These are phyloP conservation scores for Suillus bovinus DNA, from an alignment of 768 basidiomycete genomes.

Conservation along the genomic window DNA sequence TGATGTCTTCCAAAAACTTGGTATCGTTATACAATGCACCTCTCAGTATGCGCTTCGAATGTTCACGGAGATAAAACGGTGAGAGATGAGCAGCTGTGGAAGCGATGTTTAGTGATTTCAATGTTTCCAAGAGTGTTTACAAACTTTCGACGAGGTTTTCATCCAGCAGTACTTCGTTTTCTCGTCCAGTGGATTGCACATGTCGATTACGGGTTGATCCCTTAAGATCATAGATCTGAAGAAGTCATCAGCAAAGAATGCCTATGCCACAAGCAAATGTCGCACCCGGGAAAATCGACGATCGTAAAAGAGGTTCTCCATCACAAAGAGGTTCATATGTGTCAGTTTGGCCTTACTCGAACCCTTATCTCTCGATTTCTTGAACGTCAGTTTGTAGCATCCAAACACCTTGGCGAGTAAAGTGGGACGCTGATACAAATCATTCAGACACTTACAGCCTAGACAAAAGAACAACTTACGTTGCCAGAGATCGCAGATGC, in stretches of 20 bases:
- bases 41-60: constrained; percentile 89
- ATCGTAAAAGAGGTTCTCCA: constrained; percentile 98
- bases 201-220: constrained; percentile 94
- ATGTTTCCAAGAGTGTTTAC: constrained; percentile 22
- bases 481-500: constrained; percentile 86
- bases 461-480: constrained; percentile 44
- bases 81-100: constrained; percentile 73
- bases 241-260: constrained; percentile 7
- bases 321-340: constrained; percentile 94
- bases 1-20: constrained; percentile 90
- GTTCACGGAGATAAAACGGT: constrained; percentile 95
- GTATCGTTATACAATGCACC: constrained; percentile 94
- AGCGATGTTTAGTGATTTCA: constrained; percentile 12
- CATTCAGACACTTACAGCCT: constrained; percentile 2
- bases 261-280: background rate
- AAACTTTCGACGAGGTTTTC: constrained; percentile 93
- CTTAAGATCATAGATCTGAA: constrained; percentile 93
- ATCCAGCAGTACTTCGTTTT: constrained; percentile 93
- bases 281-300: constrained; percentile 84
- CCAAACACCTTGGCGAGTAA: constrained; percentile 96
- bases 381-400: constrained; percentile 92
- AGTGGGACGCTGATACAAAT: constrained; percentile 72
- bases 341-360: constrained; percentile 72
- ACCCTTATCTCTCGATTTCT: constrained; percentile 70
- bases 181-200: constrained; percentile 85